Percentiles rank a stretch among this genome's conserved stretches.
These are phyloP conservation scores for Crithidia sp. DNA, from an alignment of 208 protist genomes.

Conservation along the genomic window DNA sequence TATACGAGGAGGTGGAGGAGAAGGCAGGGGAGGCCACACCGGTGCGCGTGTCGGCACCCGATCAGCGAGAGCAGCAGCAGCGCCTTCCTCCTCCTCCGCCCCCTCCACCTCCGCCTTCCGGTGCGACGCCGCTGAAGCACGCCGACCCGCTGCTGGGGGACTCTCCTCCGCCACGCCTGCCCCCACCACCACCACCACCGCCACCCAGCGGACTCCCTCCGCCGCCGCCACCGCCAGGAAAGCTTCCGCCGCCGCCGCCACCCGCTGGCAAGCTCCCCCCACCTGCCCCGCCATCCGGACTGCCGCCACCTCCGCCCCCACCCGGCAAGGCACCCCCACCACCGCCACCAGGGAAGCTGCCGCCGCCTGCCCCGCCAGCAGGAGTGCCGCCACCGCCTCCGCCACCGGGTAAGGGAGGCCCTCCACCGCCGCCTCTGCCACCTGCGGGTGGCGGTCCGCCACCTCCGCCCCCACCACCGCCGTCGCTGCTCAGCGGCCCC, in stretches of 20 bases:
- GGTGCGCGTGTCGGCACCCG: too few species aligned
- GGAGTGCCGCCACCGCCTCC: conserved; percentile 21
- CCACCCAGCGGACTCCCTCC: conserved; percentile 28
- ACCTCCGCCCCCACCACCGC: conserved; percentile 9
- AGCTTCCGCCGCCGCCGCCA: conserved; percentile 7
- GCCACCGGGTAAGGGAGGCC: conserved; percentile 20
- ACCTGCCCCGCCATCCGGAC: conserved; percentile 25
- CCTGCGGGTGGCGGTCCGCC: neutral
- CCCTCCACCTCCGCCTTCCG: conserved; percentile 4
- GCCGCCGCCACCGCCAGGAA: conserved; percentile 3
- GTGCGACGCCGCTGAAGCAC: conserved; percentile 19
- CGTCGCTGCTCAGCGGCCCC: conserved; percentile 1
- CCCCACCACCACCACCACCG: conserved; percentile 39
- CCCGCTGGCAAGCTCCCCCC: neutral
- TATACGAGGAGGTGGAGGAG: neutral
- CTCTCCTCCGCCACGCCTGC: conserved; percentile 26
- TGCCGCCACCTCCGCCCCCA: conserved; percentile 13
- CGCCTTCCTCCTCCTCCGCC: conserved; percentile 10
- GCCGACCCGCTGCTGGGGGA: conserved; percentile 19
- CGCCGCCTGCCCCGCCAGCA: conserved; percentile 4
- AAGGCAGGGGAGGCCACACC: too few species aligned
- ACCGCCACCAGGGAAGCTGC: conserved; percentile 3
- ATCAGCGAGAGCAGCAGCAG: neutral
- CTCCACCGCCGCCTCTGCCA: conserved; percentile 29
- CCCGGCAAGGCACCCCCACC: conserved; percentile 11